Evolutionary conservation across 2,329 filamentous ascomycete genomes (phyloP), one percentile per base, ranked within the genome.

Genomic region (Aspergillus ochraceus): DNA sequence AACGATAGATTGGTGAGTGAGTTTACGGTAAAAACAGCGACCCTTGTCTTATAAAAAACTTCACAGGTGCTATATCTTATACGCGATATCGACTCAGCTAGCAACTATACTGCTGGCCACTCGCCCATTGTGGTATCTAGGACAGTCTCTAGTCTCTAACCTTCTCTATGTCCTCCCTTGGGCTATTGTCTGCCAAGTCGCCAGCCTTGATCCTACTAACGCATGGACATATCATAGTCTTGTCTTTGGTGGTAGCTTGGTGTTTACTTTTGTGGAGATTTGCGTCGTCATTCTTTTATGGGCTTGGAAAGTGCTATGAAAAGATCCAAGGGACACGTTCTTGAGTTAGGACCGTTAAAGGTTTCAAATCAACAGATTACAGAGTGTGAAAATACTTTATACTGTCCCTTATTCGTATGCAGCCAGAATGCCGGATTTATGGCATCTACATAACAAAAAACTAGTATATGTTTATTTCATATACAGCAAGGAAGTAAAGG

Each of bases 101-200:
- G 86, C 87, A 0, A 83, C 86, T 0, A 77, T 91, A 0, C 72
- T 92, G 0, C 79, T 90, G 0, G 85, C 88, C 0, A 90, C 88
- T 0, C 75, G 81, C 0, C 88, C 88, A 0, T 76, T 77, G 2
- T 91, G 86, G 88, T 91, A 90, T 68, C 77, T 91, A 0, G 86
- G 83, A 59, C 88, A 91, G 70, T 87, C 85, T 3, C 74, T 91
- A 0, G 81, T 77, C 0, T 89, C 87, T 6, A 91, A 91, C 66
- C 52, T 91, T 0, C 71, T 88, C 0, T 91, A 88, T 68, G 87
- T 91, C 0, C 73, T 92, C 2, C 88, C 88, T 0, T 91, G 88
- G 88, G 88, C 88, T 0, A 84, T 91, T 46, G 86, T 83, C 0
- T 64, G 61, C n/a, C 63, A 66, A 22, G 55, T 63, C 0, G 42